These are phyloP conservation scores for Euphrasia arctica DNA, from an alignment of 305 asterid genomes.

Conservation along the genomic window DNA sequence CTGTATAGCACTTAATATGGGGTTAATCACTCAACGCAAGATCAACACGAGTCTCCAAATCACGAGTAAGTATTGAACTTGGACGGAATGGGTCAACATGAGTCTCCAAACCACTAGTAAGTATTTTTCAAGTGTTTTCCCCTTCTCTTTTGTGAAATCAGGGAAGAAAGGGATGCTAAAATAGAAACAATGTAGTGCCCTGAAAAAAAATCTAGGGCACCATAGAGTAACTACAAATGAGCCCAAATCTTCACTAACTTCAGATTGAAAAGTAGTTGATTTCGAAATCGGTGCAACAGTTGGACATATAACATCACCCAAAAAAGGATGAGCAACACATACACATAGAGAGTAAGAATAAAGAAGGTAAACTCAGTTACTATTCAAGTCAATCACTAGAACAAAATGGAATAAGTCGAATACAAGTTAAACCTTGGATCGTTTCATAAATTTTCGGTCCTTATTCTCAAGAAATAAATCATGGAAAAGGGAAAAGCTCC, in stretches of 20 bases:
- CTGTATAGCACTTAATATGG: conserved; percentile 5
- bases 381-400: conserved; percentile 10
- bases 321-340: neutral
- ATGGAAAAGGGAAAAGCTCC: neutral
- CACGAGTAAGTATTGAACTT: conserved; percentile 11
- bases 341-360: conserved; percentile 4
- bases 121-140: neutral
- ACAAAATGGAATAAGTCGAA: neutral
- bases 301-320: too few relatives aligned
- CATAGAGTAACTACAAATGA: neutral
- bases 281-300: neutral
- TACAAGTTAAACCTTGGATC: conserved; percentile 6
- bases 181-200: neutral
- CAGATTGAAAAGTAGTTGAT: neutral
- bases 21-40: conserved; percentile 22
- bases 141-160: conserved; percentile 6
- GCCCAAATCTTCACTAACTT: conserved; percentile 1
- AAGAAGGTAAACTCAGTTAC: conserved; percentile 14
- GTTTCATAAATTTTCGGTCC: neutral
- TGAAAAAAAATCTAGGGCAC: conserved; percentile 6
- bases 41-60: conserved; percentile 24
- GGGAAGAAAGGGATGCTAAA: conserved; percentile 11
- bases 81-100: conserved; percentile 3
- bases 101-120: too few relatives aligned
- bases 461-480: neutral